Conservation (phyloP, 768 basidiomycete genomes). For the Tricholoma sp. region DNA sequence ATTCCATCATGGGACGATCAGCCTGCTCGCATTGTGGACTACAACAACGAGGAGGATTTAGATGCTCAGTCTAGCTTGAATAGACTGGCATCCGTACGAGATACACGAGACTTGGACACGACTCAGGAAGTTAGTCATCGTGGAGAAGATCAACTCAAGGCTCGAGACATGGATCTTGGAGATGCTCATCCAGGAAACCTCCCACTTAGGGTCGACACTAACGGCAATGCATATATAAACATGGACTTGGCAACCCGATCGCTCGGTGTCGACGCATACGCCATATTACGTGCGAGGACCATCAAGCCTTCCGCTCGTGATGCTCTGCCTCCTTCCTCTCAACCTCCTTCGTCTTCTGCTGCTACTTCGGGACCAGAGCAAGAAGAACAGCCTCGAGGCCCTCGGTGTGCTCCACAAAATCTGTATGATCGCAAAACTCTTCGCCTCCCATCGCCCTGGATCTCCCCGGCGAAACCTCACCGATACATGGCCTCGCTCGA, state of each 20-base stretch:
- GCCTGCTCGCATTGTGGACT: background rate
- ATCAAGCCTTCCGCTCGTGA: conserved; percentile 14
- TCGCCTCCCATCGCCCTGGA: conserved; percentile 29
- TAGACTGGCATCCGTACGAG: background rate
- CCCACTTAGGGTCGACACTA: background rate
- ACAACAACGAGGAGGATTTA: background rate
- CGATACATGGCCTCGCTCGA: conserved; percentile 67
- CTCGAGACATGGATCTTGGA: too few relatives aligned
- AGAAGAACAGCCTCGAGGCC: conserved; percentile 6
- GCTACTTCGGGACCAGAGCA: background rate
- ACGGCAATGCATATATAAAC: background rate
- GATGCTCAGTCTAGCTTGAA: background rate
- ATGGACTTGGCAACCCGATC: conserved; percentile 22
- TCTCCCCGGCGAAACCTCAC: conserved; percentile 35
- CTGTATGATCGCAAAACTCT: conserved; percentile 43
- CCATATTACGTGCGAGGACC: conserved; percentile 35
- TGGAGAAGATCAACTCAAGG: too few relatives aligned
- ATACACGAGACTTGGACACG: background rate
- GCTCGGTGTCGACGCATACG: conserved; percentile 33
- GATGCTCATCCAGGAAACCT: background rate
- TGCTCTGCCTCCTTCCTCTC: background rate
- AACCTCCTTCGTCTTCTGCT: conserved; percentile 2
- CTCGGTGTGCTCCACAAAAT: conserved; percentile 31
- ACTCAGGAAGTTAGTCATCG: background rate
- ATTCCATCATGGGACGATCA: background rate